A percentile compares a stretch with the other conserved stretches of the same genome.
Conservation (phyloP, 257 asterid genomes). For the Ligustrum vulgare region DNA sequence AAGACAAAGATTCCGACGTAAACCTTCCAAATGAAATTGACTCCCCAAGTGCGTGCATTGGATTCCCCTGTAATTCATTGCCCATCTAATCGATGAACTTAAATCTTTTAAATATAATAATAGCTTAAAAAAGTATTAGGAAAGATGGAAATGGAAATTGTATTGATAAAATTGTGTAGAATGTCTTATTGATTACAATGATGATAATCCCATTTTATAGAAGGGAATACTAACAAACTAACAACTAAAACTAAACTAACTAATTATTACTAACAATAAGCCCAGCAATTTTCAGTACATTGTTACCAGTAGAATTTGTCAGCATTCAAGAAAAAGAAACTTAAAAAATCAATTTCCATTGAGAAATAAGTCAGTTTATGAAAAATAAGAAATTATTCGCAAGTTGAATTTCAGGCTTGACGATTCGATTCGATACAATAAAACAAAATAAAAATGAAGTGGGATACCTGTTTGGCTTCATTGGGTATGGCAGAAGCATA, state of each 20-base stretch:
- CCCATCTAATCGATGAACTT: neutral
- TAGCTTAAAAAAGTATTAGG: neutral
- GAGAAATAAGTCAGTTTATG: neutral
- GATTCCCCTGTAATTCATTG: conserved; percentile 56
- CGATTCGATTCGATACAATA: neutral
- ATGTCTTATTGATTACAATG: too few species aligned
- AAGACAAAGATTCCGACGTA: conserved; percentile 64
- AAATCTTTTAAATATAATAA: neutral
- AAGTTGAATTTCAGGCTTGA: neutral
- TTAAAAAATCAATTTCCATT: neutral
- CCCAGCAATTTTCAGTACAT: neutral
- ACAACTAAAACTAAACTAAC: too few species aligned
- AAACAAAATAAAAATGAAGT: neutral
- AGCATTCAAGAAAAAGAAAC: neutral
- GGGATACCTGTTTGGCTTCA: conserved; percentile 63
- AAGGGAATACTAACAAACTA: too few species aligned
- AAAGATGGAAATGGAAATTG: too few species aligned
- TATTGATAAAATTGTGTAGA: too few species aligned
- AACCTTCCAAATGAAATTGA: conserved; percentile 88
- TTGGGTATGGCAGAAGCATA: conserved; percentile 67
- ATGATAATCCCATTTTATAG: too few species aligned
- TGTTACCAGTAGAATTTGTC: neutral
- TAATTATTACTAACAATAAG: too few species aligned
- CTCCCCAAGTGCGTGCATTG: conserved; percentile 70
- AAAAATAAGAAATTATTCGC: neutral